Base-by-base conservation (phyloP, 495 filamentous ascomycete genomes). In the Staphylotrichum tortipilum region DNA sequence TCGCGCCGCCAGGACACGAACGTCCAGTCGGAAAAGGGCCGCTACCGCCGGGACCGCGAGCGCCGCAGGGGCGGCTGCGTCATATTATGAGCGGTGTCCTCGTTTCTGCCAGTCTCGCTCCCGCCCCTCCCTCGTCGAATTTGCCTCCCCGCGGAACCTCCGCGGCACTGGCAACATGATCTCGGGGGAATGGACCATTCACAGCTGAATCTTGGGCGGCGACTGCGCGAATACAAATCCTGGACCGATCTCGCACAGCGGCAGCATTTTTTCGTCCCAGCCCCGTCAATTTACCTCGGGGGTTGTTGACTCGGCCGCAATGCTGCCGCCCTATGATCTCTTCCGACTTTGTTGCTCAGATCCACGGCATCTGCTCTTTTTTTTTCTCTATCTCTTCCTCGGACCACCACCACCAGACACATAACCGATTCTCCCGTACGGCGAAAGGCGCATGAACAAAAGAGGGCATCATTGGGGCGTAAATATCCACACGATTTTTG, bases 371-470 rank as follows among this genome's bases (percentile, higher is more conserved):
- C n/a, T n/a, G n/a, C n/a, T n/a, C n/a, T n/a, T n/a, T n/a, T n/a
- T n/a, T n/a, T n/a, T n/a, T n/a, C 44, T 50, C 37, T 47, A 51
- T 44, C 49, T 41, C 17, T 45, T 34, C 22, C 35, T 49, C 34
- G 33, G n/a, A n/a, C n/a, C n/a, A n/a, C n/a, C n/a, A 38, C 35
- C 45, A 48, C 44, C 51, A 48, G 34, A 53, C 45, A 59, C 48
- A 58, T 56, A 53, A 50, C 57, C 54, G 47, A 44, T 39, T 61
- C 53, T 56, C 52, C 50, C 47, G 52, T 29, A 45, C 50, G 60
- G 62, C 58, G 62, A 63, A 65, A 59, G 62, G 62, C 62, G 62
- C 55, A 65, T 59, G 53, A 59, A 57, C 50, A 57, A 62, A 64
- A 64, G 54, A 64, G 52, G 58, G 62, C 59, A 64, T 64, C 52